phyloP scores from a whole-genome alignment of 176 grass and related monocot species.

The Miscanthus lutarioriparius region DNA sequence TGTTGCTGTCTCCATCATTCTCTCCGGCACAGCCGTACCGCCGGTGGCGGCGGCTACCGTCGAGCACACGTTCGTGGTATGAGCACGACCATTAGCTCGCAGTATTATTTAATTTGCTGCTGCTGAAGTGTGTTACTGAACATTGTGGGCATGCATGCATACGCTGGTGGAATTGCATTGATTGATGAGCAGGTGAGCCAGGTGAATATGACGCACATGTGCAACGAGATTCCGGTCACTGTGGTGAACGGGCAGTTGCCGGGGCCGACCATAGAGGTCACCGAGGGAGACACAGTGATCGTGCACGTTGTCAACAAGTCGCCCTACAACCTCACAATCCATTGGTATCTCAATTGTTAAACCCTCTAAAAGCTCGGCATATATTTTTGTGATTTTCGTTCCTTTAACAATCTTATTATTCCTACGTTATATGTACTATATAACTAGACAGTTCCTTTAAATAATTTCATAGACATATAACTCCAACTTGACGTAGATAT shows the following conservation, averaged over 20 bases:
- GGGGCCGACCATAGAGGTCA: slow-evolving; percentile 21
- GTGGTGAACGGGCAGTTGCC: slow-evolving; percentile 38
- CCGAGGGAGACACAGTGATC: background rate
- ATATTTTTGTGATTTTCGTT: background rate
- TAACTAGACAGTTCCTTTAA: too few relatives aligned
- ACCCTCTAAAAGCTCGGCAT: background rate
- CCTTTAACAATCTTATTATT: too few relatives aligned
- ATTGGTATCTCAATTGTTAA: background rate
- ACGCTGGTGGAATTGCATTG: background rate
- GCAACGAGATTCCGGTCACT: slow-evolving; percentile 1
- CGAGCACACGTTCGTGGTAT: slow-evolving; percentile 33
- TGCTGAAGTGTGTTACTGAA: background rate
- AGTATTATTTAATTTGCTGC: too few relatives aligned
- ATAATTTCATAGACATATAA: too few relatives aligned
- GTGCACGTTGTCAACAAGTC: slow-evolving; percentile 33
- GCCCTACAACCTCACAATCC: slow-evolving; percentile 19
- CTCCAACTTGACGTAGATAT: too few relatives aligned
- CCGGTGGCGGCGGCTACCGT: background rate
- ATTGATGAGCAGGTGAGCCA: slow-evolving; percentile 14
- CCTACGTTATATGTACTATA: too few relatives aligned
- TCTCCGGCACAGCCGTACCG: background rate
- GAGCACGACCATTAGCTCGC: background rate
- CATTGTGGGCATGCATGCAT: background rate
- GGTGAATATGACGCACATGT: slow-evolving; percentile 13
- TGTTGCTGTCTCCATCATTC: background rate